Evolutionary conservation across 2,329 filamentous ascomycete species (phyloP).

Genomic region (Venturia oleaginea): DNA sequence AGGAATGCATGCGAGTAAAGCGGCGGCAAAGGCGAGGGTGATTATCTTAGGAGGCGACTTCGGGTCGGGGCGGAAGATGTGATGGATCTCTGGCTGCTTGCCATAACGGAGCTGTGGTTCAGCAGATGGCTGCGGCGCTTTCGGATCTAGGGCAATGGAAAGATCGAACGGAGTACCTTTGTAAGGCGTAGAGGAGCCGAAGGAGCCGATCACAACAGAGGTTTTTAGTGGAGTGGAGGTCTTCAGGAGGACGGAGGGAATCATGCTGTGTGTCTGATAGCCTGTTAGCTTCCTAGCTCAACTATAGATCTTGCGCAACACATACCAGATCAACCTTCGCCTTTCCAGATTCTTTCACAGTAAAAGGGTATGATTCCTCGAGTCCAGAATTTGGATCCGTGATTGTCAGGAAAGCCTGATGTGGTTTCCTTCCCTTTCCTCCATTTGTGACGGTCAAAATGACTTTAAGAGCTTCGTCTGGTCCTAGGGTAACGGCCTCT

Average conservation of each 20-base stretch:
- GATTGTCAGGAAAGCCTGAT: conserved; percentile 86
- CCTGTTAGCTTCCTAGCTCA: conserved; percentile 2
- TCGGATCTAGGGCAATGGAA: conserved; percentile 54
- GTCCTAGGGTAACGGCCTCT: conserved; percentile 55
- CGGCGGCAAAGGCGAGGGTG: conserved; percentile 65
- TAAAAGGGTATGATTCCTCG: conserved; percentile 79
- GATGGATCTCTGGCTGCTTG: conserved; percentile 75
- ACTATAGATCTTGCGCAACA: conserved; percentile 24
- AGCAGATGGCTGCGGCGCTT: conserved; percentile 48
- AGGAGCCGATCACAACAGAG: conserved; percentile 77
- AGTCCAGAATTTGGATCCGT: conserved; percentile 66
- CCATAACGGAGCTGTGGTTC: conserved; percentile 72
- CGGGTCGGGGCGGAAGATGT: conserved; percentile 76
- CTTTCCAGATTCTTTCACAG: conserved; percentile 80
- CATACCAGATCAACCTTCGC: conserved; percentile 75
- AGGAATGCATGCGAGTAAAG: conserved; percentile 66
- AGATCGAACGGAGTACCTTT: conserved; percentile 66
- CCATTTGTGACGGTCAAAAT: conserved; percentile 72
- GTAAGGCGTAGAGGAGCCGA: conserved; percentile 63
- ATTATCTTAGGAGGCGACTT: conserved; percentile 73
- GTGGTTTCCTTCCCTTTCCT: conserved; percentile 70
- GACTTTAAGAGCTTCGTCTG: conserved; percentile 69
- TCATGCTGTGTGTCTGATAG: conserved; percentile 74
- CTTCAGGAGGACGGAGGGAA: conserved; percentile 72
- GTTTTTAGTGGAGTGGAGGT: conserved; percentile 62